A percentile compares a stretch with the other conserved stretches of the same genome.
Conservation (phyloP, 257 asterid species). For the Cruciata laevipes region DNA sequence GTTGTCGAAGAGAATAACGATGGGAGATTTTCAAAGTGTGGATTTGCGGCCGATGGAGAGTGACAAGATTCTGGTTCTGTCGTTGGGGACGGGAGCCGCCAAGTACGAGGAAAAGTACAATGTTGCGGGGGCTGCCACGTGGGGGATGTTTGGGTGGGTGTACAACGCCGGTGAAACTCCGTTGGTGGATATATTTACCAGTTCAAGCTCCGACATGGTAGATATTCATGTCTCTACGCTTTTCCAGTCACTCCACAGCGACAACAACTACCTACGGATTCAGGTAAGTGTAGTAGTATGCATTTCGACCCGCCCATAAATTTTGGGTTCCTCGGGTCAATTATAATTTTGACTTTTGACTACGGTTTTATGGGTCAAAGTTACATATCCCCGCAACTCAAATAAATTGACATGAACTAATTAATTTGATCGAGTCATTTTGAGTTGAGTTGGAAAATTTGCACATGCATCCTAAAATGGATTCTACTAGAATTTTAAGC, state of each 20-base stretch:
- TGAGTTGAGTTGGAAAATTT: too few relatives aligned
- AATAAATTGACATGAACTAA: too few relatives aligned
- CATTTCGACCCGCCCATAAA: too few relatives aligned
- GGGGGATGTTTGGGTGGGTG: slow-evolving; percentile 61
- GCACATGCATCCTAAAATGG: too few relatives aligned
- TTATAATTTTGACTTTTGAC: too few relatives aligned
- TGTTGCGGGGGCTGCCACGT: slow-evolving; percentile 43
- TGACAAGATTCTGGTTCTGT: slow-evolving; percentile 43
- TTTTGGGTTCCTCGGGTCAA: too few relatives aligned
- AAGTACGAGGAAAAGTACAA: slow-evolving; percentile 37
- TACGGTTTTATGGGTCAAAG: too few relatives aligned
- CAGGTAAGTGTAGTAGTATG: too few relatives aligned
- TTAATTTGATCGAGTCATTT: too few relatives aligned
- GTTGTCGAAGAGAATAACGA: slow-evolving; percentile 40
- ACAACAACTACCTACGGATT: slow-evolving; percentile 54
- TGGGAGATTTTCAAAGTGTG: slow-evolving; percentile 29
- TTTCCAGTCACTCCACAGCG: slow-evolving; percentile 43
- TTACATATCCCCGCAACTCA: too few relatives aligned
- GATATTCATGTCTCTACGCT: slow-evolving; percentile 65
- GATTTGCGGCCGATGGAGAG: slow-evolving; percentile 47
- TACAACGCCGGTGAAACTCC: slow-evolving; percentile 68
- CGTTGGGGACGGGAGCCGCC: slow-evolving; percentile 48
- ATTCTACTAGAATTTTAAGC: too few relatives aligned
- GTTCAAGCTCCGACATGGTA: slow-evolving; percentile 63
- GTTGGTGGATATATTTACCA: slow-evolving; percentile 40